These are phyloP conservation scores for Agarophyton chilense DNA, from an alignment of 23 red algal genomes.

Conservation along the genomic window DNA sequence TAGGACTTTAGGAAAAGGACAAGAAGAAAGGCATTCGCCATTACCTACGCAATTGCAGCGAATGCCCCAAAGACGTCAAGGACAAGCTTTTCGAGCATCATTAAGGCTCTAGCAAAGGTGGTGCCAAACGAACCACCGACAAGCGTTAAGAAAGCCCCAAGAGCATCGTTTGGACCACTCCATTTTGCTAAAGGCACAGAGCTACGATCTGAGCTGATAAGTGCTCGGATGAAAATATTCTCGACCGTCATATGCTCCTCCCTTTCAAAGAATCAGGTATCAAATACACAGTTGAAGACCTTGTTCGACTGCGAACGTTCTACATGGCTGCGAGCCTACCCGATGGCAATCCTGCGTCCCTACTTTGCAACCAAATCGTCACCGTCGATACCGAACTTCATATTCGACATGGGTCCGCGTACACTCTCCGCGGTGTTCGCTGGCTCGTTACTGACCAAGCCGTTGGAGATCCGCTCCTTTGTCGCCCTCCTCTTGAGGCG, in stretches of 20 bases:
- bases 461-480: constrained; percentile 17
- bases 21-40: constrained; percentile 18
- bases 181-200: no score
- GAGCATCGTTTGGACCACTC: no score
- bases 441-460: constrained; percentile 27
- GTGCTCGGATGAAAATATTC: no score
- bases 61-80: constrained; percentile 26
- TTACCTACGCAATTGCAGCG: not conserved
- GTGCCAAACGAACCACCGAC: constrained; percentile 13
- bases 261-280: no score
- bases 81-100: constrained; percentile 30
- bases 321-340: no score
- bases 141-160: no score
- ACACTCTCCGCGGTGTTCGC: not conserved
- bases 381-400: not conserved
- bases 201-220: no score
- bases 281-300: no score
- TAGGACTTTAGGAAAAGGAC: not conserved
- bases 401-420: not conserved
- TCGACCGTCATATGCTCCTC: no score
- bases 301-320: no score
- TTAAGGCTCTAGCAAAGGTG: not conserved
- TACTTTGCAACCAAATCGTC: no score
- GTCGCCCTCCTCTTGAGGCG: not conserved
- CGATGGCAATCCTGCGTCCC: no score